Percentiles rank a stretch among this genome's conserved stretches.
Evolutionary conservation across 495 filamentous ascomycete species (phyloP).

Genomic region (Tuber aestivum): DNA sequence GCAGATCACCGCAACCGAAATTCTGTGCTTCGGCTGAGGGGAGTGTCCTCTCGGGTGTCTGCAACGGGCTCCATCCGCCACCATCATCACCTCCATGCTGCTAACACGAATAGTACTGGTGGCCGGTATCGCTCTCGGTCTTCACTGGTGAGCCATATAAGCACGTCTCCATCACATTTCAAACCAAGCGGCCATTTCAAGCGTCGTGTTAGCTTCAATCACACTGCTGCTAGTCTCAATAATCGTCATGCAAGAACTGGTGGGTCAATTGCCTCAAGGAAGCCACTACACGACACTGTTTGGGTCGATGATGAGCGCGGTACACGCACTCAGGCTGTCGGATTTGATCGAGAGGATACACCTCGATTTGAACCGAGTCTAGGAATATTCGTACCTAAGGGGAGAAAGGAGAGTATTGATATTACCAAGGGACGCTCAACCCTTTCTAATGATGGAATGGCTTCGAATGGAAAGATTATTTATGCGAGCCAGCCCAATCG

Average conservation of each 20-base stretch:
- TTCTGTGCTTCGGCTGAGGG: background rate
- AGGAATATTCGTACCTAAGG: constrained; percentile 12
- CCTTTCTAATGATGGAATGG: constrained; percentile 14
- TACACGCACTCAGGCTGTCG: background rate
- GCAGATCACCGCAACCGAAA: background rate
- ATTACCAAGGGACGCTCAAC: constrained; percentile 16
- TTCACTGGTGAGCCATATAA: constrained; percentile 61
- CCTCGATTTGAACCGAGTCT: constrained; percentile 14
- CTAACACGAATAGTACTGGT: constrained; percentile 52
- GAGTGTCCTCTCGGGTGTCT: constrained; percentile 63
- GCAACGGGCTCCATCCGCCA: constrained; percentile 45
- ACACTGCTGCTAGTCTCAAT: constrained; percentile 43
- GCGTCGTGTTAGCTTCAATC: constrained; percentile 75
- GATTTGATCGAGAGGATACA: constrained; percentile 22
- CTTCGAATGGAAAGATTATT: constrained; percentile 1
- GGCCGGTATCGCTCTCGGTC: constrained; percentile 60
- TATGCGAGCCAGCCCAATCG: background rate
- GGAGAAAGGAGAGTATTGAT: constrained; percentile 15
- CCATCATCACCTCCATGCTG: constrained; percentile 2
- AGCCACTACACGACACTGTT: background rate
- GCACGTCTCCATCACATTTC: constrained; percentile 40
- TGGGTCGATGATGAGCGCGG: constrained; percentile 14
- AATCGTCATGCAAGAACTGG: constrained; percentile 38
- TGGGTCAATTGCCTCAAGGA: constrained; percentile 11
- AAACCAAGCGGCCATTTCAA: constrained; percentile 60